A percentile compares a stretch with the other conserved stretches of the same genome.
phyloP scores from a whole-genome alignment of 306 rosid species.

The Crataegus laevigata region DNA sequence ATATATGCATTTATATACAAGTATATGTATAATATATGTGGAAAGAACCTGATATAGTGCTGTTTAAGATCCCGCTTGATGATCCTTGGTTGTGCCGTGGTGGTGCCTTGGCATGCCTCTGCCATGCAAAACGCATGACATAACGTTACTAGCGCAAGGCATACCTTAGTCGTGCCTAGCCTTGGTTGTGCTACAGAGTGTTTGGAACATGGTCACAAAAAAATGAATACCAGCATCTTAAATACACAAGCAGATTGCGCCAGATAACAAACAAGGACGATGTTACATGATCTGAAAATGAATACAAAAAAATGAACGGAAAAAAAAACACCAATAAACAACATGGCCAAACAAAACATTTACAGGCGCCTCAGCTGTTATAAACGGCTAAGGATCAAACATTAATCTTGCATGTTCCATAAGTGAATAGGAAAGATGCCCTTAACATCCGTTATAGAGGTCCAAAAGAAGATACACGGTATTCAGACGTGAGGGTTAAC shows the following conservation, averaged over 20 bases:
- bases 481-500: slow-evolving; percentile 37
- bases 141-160: too few relatives aligned
- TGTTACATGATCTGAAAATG: neutral
- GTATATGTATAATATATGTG: too few relatives aligned
- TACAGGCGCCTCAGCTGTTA: slow-evolving; percentile 35
- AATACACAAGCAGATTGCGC: slow-evolving; percentile 23
- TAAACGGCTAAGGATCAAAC: slow-evolving; percentile 1
- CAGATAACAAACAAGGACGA: slow-evolving; percentile 6
- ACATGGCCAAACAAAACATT: slow-evolving; percentile 29
- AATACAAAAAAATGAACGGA: slow-evolving; percentile 5
- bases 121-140: too few relatives aligned
- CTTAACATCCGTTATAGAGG: slow-evolving; percentile 44
- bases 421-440: slow-evolving; percentile 17
- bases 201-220: neutral
- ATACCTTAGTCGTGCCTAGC: too few relatives aligned
- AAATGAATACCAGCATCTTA: neutral
- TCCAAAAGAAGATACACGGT: slow-evolving; percentile 26
- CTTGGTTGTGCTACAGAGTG: too few relatives aligned
- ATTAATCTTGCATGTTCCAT: slow-evolving; percentile 7
- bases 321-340: slow-evolving; percentile 27
- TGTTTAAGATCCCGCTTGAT: too few relatives aligned
- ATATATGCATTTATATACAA: too few relatives aligned
- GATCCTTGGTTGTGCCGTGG: too few relatives aligned
- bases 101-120: too few relatives aligned
- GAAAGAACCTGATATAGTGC: too few relatives aligned